Evolutionary conservation across 2,329 filamentous ascomycete species (phyloP).

Genomic region (Calonectria pseudoturangicola): DNA sequence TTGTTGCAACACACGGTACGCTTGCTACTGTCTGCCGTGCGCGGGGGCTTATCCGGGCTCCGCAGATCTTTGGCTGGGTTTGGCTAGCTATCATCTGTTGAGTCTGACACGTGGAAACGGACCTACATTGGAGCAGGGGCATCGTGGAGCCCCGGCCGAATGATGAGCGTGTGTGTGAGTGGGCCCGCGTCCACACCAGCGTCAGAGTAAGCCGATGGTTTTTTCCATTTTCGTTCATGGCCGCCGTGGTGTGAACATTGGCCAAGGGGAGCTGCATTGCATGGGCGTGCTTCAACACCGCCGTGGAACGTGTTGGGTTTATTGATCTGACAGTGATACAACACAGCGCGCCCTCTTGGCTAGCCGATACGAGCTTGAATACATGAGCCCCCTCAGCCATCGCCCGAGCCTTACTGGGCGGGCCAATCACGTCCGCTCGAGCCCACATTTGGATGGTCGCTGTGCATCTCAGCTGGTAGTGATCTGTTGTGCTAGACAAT

Average conservation of each 20-base stretch:
- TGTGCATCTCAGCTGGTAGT: conserved; percentile 19
- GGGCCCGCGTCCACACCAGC: background rate
- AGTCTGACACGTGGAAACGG: conserved; percentile 5
- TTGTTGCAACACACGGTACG: background rate
- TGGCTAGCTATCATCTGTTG: background rate
- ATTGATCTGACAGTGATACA: conserved; percentile 26
- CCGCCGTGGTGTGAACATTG: background rate
- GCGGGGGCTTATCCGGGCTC: background rate
- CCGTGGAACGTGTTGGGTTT: conserved; percentile 12
- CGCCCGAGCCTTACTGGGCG: conserved; percentile 6
- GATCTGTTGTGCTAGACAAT: background rate
- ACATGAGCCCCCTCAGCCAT: conserved; percentile 12
- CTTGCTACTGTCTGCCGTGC: background rate
- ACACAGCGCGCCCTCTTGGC: background rate
- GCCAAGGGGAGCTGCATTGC: background rate
- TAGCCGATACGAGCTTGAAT: conserved; percentile 12
- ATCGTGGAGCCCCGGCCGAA: background rate
- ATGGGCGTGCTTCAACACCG: background rate
- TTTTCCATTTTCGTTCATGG: background rate
- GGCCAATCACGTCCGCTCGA: background rate
- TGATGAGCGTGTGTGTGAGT: background rate
- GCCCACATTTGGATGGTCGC: background rate
- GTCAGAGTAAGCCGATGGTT: background rate
- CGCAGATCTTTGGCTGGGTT: background rate
- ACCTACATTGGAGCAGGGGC: background rate